Evolutionary conservation across 768 basidiomycete genomes (phyloP), one percentile per base, ranked within the genome.

Genomic region (Hypsizygus marmoreus): DNA sequence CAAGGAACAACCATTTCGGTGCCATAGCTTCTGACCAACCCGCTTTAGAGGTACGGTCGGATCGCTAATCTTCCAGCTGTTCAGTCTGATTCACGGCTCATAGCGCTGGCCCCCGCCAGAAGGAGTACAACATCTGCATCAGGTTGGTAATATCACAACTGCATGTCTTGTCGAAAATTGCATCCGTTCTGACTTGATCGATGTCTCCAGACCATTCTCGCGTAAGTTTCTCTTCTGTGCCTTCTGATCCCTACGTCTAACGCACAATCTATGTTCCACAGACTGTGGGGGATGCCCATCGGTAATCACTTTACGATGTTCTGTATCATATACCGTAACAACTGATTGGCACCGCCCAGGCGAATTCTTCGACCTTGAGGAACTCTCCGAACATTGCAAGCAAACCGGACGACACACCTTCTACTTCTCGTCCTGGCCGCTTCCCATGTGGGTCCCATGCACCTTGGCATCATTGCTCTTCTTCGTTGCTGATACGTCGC

Each of bases 1-100:
- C n/a, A n/a, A 83, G 84, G 84, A 74, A 87, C 59, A 86, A 84
- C 58, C 84, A 86, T 58, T 86, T 87, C 57, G 77, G 84, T 1
- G 82, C 83, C 8, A 56, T 84, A 16, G 83, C 81, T 6, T 82
- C 82, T 25, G 84, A 86, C 63, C 79, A 82, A 48, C 84, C 84
- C 13, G 65, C 80, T 2, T 59, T 86, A 29, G 83, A 86, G 76
- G 81, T 81, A 32, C 23, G 60, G 43, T 4, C 19, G 9, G 14
- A 19, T 29, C 12, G 17, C 17, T 9, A 30, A 10, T 32, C 38
- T 17, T 19, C 30, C 11, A 13, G 11, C n/a, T 8, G 20, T 40
- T 22, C 29, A 32, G 19, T 38, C 25, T 42, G 12, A 45, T 46
- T 28, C 51, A 14, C 45, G 30, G 25, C 25, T 8, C 19, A 31